Evolutionary conservation across 371 early-diverging fungal genomes (phyloP).

Genomic region (Paraphysoderma sedebokerense): DNA sequence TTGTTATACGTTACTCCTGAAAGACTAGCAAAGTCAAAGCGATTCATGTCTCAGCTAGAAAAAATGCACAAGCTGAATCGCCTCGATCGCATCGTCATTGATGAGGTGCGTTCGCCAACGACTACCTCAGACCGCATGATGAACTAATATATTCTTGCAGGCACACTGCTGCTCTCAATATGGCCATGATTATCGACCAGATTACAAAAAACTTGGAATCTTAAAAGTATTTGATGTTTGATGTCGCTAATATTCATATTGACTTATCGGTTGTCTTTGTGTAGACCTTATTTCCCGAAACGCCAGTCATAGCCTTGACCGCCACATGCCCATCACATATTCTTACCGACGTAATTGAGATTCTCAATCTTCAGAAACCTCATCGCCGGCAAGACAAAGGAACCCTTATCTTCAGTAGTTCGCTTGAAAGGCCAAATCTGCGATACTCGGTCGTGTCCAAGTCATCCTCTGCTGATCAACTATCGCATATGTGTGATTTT

Average conservation of each 20-base stretch:
- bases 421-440: slow-evolving; percentile 44
- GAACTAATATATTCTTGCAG: too few relatives aligned
- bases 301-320: slow-evolving; percentile 74
- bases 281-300: slow-evolving; percentile 36
- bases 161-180: slow-evolving; percentile 64
- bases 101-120: slow-evolving; percentile 40
- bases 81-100: slow-evolving; percentile 59
- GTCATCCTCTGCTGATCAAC: slow-evolving; percentile 24
- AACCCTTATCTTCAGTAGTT: slow-evolving; percentile 31
- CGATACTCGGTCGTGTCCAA: slow-evolving; percentile 46
- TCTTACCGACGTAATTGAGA: slow-evolving; percentile 39
- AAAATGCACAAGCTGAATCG: slow-evolving; percentile 35
- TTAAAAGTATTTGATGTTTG: background rate
- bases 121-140: background rate
- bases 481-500: slow-evolving; percentile 44
- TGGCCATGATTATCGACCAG: slow-evolving; percentile 69
- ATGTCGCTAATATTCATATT: background rate
- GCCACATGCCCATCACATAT: slow-evolving; percentile 68
- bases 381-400: slow-evolving; percentile 11
- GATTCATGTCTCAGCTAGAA: slow-evolving; percentile 43
- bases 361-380: slow-evolving; percentile 31
- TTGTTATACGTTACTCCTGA: slow-evolving; percentile 87
- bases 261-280: slow-evolving; percentile 21
- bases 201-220: too few relatives aligned
- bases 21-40: slow-evolving; percentile 52